Conservation (phyloP, 2,329 filamentous ascomycete genomes). For the Leptographium galeiforme region DNA sequence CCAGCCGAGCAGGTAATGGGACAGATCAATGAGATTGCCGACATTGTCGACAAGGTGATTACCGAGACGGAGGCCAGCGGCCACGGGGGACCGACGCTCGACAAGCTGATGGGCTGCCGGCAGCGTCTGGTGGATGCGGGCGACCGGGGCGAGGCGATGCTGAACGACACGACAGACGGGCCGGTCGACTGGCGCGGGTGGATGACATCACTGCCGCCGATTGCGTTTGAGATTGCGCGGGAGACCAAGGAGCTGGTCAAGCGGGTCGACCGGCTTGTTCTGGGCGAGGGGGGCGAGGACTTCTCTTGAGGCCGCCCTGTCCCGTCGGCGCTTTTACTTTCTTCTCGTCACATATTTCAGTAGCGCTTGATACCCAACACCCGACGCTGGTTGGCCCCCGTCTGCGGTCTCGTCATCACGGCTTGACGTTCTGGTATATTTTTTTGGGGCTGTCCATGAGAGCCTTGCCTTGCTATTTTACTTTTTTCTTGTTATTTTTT, state of each 20-base stretch:
- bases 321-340: not conserved
- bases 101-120: slow-evolving; percentile 48
- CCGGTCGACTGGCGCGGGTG: slow-evolving; percentile 47
- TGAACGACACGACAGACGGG: slow-evolving; percentile 31
- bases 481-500: not conserved
- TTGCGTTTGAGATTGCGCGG: slow-evolving; percentile 76
- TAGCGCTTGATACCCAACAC: slow-evolving; percentile 1
- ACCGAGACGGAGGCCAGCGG: slow-evolving; percentile 47
- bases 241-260: slow-evolving; percentile 63
- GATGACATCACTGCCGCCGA: slow-evolving; percentile 60
- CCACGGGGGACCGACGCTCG: slow-evolving; percentile 33
- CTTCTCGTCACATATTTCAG: not conserved
- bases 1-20: slow-evolving; percentile 50
- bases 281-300: slow-evolving; percentile 13
- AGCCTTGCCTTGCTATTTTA: not conserved
- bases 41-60: slow-evolving; percentile 57
- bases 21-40: slow-evolving; percentile 59
- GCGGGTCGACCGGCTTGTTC: slow-evolving; percentile 15
- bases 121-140: slow-evolving; percentile 51
- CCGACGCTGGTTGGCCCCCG: not conserved
- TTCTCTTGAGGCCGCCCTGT: slow-evolving; percentile 12
- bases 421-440: not conserved
- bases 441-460: not conserved
- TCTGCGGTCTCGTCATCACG: not conserved
- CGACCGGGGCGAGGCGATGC: slow-evolving; percentile 45